Percentiles rank a stretch among this genome's conserved stretches.
These are phyloP conservation scores for Septoria linicola DNA, from an alignment of 2,329 filamentous ascomycete species.

Conservation along the genomic window DNA sequence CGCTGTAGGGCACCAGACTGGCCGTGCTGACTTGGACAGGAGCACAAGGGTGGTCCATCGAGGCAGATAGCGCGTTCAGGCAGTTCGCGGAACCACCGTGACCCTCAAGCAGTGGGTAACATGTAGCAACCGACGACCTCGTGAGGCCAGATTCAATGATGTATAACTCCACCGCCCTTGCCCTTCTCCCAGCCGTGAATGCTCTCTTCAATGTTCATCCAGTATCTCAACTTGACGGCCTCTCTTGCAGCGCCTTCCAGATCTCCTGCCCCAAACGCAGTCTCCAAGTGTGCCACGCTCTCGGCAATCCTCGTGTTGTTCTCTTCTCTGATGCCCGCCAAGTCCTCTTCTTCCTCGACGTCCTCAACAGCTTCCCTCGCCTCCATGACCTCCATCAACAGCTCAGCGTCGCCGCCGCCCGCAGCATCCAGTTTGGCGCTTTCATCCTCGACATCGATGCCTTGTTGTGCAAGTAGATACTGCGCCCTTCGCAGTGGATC, in stretches of 20 bases:
- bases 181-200: constrained; percentile 83
- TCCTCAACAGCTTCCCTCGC: constrained; percentile 62
- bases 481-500: constrained; percentile 81
- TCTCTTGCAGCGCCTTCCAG: constrained; percentile 66
- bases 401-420: constrained; percentile 51
- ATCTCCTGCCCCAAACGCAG: constrained; percentile 66
- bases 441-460: constrained; percentile 79
- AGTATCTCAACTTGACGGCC: constrained; percentile 79
- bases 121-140: too few species aligned
- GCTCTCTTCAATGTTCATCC: constrained; percentile 81
- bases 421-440: constrained; percentile 55
- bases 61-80: too few species aligned
- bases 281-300: constrained; percentile 63
- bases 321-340: constrained; percentile 57
- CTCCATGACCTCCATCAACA: constrained; percentile 79
- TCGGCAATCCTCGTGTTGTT: constrained; percentile 67
- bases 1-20: neutral
- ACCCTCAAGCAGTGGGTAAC: too few species aligned
- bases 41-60: too few species aligned
- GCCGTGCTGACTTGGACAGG: neutral
- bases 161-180: constrained; percentile 45
- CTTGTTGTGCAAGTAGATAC: constrained; percentile 69
- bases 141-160: constrained; percentile 30
- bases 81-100: too few species aligned
- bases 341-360: constrained; percentile 59